phyloP scores from a whole-genome alignment of 176 grass and related monocot genomes.

The Juncus effusus region DNA sequence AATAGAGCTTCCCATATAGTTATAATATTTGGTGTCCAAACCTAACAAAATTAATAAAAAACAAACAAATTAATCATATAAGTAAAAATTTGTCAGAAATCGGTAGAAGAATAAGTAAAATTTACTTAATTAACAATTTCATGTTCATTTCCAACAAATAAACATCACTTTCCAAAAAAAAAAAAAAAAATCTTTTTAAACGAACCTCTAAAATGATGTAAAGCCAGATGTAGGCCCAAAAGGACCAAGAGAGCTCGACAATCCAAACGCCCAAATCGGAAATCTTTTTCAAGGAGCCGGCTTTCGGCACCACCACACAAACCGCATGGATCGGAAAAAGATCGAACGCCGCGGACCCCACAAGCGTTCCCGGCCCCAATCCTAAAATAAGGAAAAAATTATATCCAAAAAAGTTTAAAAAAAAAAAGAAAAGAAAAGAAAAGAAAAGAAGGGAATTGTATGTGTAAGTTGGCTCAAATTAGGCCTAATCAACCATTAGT shows the following conservation, averaged over 20 bases:
- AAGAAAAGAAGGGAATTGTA: too few relatives aligned
- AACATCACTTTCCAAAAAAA: not conserved
- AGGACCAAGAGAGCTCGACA: constrained; percentile 80
- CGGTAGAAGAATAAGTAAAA: constrained; percentile 3
- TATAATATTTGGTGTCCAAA: constrained; percentile 78
- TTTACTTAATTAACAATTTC: not conserved
- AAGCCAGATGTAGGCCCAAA: constrained; percentile 89
- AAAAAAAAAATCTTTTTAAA: constrained; percentile 5
- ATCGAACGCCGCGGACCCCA: constrained; percentile 90
- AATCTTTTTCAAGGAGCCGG: constrained; percentile 74
- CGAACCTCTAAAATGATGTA: constrained; percentile 89
- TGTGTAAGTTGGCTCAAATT: too few relatives aligned
- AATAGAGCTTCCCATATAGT: constrained; percentile 76
- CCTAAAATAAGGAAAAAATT: constrained; percentile 33
- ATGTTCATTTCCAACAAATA: too few relatives aligned
- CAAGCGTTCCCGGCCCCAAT: constrained; percentile 80
- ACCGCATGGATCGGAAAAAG: constrained; percentile 86
- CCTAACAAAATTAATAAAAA: constrained; percentile 30
- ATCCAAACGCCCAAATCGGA: constrained; percentile 86
- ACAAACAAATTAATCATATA: not conserved
- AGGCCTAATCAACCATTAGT: too few relatives aligned
- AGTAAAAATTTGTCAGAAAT: constrained; percentile 3
- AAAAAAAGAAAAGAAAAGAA: too few relatives aligned
- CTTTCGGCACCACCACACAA: constrained; percentile 71
- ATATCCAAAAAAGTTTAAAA: too few relatives aligned